These are phyloP conservation scores for Fragaria vesca DNA, from an alignment of 306 rosid genomes.

Conservation along the genomic window DNA sequence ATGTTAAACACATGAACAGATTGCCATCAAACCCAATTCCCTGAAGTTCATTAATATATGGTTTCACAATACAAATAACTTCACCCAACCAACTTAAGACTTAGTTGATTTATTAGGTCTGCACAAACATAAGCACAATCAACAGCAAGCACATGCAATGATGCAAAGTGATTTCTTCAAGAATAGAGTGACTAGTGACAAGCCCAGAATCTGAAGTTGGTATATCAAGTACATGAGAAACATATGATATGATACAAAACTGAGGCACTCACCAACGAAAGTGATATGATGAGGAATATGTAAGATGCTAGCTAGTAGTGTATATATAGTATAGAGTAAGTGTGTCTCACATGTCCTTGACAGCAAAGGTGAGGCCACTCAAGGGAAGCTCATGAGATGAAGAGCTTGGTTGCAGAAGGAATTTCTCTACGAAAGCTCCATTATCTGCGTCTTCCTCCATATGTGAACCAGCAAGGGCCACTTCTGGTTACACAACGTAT, in stretches of 20 bases:
- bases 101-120: not conserved
- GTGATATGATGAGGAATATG: not conserved
- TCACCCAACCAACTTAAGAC: not conserved
- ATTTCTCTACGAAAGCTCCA: conserved; percentile 80
- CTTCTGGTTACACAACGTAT: conserved; percentile 1
- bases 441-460: conserved; percentile 49
- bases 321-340: not conserved
- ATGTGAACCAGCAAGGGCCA: conserved; percentile 1
- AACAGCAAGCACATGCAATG: not conserved
- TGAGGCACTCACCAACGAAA: not conserved
- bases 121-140: not conserved
- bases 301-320: not conserved
- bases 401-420: conserved; percentile 51
- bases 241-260: not conserved
- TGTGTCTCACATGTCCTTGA: conserved; percentile 76
- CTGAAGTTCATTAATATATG: not conserved
- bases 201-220: not conserved
- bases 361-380: conserved; percentile 75
- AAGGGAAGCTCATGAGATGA: conserved; percentile 52
- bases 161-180: not conserved
- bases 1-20: not conserved
- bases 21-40: not conserved
- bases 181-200: not conserved
- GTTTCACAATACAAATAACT: not conserved
- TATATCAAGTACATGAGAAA: not conserved